Evolutionary conservation across 2,329 filamentous ascomycete genomes (phyloP).

Genomic region (Ambrosiella xylebori): DNA sequence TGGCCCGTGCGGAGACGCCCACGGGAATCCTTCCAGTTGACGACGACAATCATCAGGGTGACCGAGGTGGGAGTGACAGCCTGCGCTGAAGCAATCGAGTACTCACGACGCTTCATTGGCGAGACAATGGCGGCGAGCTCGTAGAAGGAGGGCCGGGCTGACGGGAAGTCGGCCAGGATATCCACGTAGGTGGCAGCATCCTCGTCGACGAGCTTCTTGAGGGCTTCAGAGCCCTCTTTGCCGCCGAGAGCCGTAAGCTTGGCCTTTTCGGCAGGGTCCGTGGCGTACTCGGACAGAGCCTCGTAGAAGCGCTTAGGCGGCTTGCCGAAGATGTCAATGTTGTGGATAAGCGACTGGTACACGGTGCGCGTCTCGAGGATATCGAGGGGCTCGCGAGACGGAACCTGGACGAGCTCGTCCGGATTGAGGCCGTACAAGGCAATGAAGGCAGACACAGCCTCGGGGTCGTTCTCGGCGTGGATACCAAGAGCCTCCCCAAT

Average conservation of each 20-base stretch:
- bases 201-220: conserved; percentile 80
- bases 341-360: conserved; percentile 79
- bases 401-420: conserved; percentile 77
- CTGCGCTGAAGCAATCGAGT: conserved; percentile 97
- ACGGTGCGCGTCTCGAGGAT: conserved; percentile 77
- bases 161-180: conserved; percentile 73
- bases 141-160: conserved; percentile 73
- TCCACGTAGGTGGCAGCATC: conserved; percentile 87
- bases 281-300: conserved; percentile 67
- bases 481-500: conserved; percentile 95
- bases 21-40: conserved; percentile 80
- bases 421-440: conserved; percentile 71
- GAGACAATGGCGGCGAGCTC: conserved; percentile 75
- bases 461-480: conserved; percentile 79
- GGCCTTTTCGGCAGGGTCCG: conserved; percentile 65
- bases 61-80: conserved; percentile 83
- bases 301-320: conserved; percentile 98
- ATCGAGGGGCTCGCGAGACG: conserved; percentile 58
- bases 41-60: conserved; percentile 89
- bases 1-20: conserved; percentile 85
- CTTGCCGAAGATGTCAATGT: conserved; percentile 90
- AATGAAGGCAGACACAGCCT: conserved; percentile 71
- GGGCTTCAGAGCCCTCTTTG: conserved; percentile 67
- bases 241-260: conserved; percentile 61
- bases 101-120: conserved; percentile 91